Base-by-base conservation (phyloP, 1,284 basidiomycete genomes). In the Stygiomarasmius scandens region DNA sequence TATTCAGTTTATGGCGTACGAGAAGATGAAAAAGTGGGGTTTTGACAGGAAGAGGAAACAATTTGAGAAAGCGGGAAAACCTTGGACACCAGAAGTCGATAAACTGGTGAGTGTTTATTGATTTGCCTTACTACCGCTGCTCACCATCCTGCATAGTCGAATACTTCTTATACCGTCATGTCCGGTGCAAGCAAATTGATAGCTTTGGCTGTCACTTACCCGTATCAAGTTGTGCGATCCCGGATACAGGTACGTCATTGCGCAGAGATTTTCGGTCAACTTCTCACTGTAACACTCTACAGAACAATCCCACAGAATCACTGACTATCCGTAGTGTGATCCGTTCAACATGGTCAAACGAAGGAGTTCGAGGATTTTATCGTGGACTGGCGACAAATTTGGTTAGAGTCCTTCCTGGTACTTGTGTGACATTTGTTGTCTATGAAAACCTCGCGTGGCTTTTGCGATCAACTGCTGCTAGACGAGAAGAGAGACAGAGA, bases 381-480 rank as follows among this genome's bases (percentile, higher is more conserved):
- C 93, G 96, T 60, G 96, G 96, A 0, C 79, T 99, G 16, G 95
- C 88, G 4, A 95, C 95, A n/a, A 99, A 98, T 70, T 82, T 96
- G n/a, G 87, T 99, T 12, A 85, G 96, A 32, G 95, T 99, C 51
- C 80, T 99, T 9, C 96, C 96, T 0, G 96, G 96, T 20, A 99
- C 96, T 1, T 98, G 96, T 71, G 93, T 98, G 50, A 98, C 96
- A 1, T 98, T 99, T 68, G 96, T 99, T 38, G 95, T 98, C 19
- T 99, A 98, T 70, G 97, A 98, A 73, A 98, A 98, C 67, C 70
- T 96, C 52, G 92, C 92, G 0, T 95, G 92, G 93, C 69, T 91
- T 25, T 77, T 95, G 58, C 79, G 89, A 63, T 82, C 81, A 10
- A 80, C 79, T 8, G 90, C 88, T 47, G 76, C 76, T 25, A 77